Percentiles rank a stretch among this genome's conserved stretches.
These are phyloP conservation scores for Globisporangium recalcitrans DNA, from an alignment of 352 stramenopile genomes.

Conservation along the genomic window DNA sequence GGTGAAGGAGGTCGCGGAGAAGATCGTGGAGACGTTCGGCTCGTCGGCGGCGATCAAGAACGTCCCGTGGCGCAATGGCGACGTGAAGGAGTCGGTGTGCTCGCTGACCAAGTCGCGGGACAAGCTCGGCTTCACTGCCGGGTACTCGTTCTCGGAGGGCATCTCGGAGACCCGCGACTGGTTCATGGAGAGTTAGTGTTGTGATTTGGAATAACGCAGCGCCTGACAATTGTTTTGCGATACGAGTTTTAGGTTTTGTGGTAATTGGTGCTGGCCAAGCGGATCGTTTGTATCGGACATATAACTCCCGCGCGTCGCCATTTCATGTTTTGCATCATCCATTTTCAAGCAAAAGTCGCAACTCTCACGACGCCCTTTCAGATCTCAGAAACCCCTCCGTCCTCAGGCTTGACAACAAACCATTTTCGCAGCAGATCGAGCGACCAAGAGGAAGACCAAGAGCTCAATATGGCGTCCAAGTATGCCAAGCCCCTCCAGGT, in stretches of 20 bases:
- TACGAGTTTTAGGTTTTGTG: no score
- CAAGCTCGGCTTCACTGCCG: constrained; percentile 71
- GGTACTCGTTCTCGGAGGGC: constrained; percentile 57
- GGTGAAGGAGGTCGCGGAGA: constrained; percentile 54
- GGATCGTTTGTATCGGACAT: no score
- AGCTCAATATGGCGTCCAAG: constrained; percentile 62
- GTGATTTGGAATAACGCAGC: neutral
- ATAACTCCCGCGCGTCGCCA: neutral
- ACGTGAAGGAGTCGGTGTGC: constrained; percentile 82
- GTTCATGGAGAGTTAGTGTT: constrained; percentile 39
- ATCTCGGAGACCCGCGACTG: constrained; percentile 75
- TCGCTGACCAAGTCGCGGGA: constrained; percentile 52
- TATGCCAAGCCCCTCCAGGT: constrained; percentile 81
- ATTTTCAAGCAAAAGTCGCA: neutral
- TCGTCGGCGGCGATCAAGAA: constrained; percentile 65
- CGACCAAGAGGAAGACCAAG: neutral
- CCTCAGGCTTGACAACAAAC: neutral
- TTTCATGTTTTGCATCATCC: neutral
- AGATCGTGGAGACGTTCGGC: constrained; percentile 63
- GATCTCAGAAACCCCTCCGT: neutral
- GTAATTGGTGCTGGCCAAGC: no score
- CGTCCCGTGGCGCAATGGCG: constrained; percentile 60
- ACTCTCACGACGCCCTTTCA: neutral
- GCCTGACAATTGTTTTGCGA: neutral
- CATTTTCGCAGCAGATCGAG: neutral